These are phyloP conservation scores for Microsporum ferrugineum DNA, from an alignment of 2,329 filamentous ascomycete species.

Conservation along the genomic window DNA sequence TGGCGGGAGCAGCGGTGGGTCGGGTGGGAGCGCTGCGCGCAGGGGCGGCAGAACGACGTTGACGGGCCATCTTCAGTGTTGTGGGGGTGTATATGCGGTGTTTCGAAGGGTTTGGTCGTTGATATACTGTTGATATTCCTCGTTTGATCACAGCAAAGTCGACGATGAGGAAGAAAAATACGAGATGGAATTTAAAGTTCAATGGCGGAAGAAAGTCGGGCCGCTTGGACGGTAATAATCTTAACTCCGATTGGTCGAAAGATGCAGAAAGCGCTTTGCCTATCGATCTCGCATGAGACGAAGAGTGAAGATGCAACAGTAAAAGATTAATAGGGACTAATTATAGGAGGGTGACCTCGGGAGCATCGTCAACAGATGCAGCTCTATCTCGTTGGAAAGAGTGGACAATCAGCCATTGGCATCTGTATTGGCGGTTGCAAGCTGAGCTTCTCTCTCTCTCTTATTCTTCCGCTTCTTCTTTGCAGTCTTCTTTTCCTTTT, in stretches of 20 bases:
- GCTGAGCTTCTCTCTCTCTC: background rate
- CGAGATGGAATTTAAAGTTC: background rate
- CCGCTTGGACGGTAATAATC: background rate
- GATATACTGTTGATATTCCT: background rate
- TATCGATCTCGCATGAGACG: background rate
- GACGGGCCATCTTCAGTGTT: constrained; percentile 57
- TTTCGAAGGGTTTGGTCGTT: background rate
- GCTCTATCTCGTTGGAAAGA: no score
- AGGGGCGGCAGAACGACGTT: constrained; percentile 51
- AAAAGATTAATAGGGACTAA: background rate
- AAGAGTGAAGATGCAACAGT: background rate
- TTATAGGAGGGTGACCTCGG: background rate
- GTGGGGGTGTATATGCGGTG: background rate
- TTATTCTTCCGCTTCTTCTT: constrained; percentile 17
- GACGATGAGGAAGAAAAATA: background rate
- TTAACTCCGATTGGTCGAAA: background rate
- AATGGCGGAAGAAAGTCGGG: background rate
- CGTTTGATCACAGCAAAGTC: background rate
- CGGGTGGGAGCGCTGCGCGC: constrained; percentile 51
- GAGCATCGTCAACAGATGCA: no score
- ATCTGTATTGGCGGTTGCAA: background rate
- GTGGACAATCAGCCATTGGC: background rate
- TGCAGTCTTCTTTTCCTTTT: constrained; percentile 9
- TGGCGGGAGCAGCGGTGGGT: constrained; percentile 51
- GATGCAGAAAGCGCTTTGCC: background rate